Base-by-base conservation (phyloP, 352 stramenopile genomes). In the Pythium brachiatum region DNA sequence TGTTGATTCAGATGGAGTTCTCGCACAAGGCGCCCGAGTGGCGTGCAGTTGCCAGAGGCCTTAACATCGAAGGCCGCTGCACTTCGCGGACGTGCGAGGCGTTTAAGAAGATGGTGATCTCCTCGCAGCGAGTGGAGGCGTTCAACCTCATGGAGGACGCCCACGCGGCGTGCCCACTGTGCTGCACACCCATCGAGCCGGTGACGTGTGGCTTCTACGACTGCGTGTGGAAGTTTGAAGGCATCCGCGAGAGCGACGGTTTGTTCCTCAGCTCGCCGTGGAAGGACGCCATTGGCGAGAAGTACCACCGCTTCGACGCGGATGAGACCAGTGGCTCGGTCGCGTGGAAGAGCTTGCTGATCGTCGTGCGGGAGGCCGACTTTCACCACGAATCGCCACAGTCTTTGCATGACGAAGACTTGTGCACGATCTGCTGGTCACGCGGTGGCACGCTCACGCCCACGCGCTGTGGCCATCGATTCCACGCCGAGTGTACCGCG, bases 61-160 rank as follows among this genome's bases (percentile, higher is more conserved):
- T 79, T 0, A 76, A 76, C 25, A 69, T 79, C 50, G 72, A 79
- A 67, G 72, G 68, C 1, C 51, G 32, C 11, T 79, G 66, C 39
- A n/a, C 16, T 18, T 74, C 62, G 6, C 11, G 0, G 0, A 7
- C 12, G 0, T 79, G 68, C 32, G 23, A 9, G 15, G 68, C 72
- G 11, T 72, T 70, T 53, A n/a, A 29, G 0, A 7, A 66, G 0
- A 68, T 74, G 58, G 39, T 74, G 16, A 69, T 79, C 27, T 25
- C 66, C 13, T 59, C 29, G 0, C 55, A 41, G 9, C 25, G 44
- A 0, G 71, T 53, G 25, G 3, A 41, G 9, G 23, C 41, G n/a
- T 71, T 78, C 55, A 75, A 78, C 38, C 54, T 78, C 16, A 20
- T 68, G 3, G 7, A 20, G 34, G 64, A 71, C 26, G 21, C 36